A percentile compares a stretch with the other conserved stretches of the same genome.
These are phyloP conservation scores for Tolypocladium cylindrosporum DNA, from an alignment of 2,329 filamentous ascomycete genomes.

Conservation along the genomic window DNA sequence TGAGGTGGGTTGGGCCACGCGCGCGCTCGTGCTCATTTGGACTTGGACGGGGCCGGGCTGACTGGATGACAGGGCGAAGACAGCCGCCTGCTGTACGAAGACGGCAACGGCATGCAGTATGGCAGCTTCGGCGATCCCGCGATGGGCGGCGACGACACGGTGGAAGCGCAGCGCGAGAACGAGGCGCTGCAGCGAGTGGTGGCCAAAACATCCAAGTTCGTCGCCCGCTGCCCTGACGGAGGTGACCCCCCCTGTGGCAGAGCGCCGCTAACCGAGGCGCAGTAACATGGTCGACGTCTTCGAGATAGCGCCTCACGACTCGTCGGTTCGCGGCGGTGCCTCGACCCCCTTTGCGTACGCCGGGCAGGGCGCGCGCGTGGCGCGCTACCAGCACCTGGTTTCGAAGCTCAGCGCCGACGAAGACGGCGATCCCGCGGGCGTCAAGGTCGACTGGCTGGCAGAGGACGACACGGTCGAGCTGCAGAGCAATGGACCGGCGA, in stretches of 20 bases:
- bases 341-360: slow-evolving; percentile 35
- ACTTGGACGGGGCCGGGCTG: not conserved
- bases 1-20: slow-evolving; percentile 32
- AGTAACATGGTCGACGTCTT: slow-evolving; percentile 62
- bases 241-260: not conserved
- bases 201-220: slow-evolving; percentile 54
- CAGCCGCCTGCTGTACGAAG: slow-evolving; percentile 50
- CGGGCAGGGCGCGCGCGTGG: slow-evolving; percentile 44
- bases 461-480: slow-evolving; percentile 40
- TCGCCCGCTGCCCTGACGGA: not conserved
- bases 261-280: not conserved
- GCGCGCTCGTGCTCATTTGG: not conserved
- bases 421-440: slow-evolving; percentile 26
- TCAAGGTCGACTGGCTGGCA: slow-evolving; percentile 45
- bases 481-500: slow-evolving; percentile 25
- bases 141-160: slow-evolving; percentile 44
- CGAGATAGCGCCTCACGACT: slow-evolving; percentile 48
- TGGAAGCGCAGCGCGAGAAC: slow-evolving; percentile 53
- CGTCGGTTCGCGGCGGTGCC: slow-evolving; percentile 22
- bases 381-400: slow-evolving; percentile 52
- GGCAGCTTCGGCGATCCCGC: slow-evolving; percentile 52
- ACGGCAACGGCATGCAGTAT: slow-evolving; percentile 48
- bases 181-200: slow-evolving; percentile 56
- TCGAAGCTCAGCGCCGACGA: slow-evolving; percentile 44
- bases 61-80: slow-evolving; percentile 39